phyloP scores from a whole-genome alignment of 2,329 filamentous ascomycete species.

The Albophoma yamanashiensis region DNA sequence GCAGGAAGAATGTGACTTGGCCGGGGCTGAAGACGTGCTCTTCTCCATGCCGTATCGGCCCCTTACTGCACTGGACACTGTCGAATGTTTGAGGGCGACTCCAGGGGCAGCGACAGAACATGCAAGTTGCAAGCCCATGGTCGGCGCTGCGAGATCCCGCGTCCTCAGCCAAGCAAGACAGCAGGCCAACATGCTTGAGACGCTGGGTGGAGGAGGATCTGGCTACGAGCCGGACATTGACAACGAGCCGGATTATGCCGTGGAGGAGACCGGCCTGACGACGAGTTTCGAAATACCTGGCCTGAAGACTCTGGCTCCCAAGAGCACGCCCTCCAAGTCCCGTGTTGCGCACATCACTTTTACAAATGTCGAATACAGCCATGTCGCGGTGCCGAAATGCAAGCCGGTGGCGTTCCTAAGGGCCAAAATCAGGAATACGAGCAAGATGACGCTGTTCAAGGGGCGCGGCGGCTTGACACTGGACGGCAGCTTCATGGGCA shows the following conservation, averaged over 20 bases:
- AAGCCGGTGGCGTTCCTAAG: conserved; percentile 45
- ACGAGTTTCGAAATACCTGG: conserved; percentile 46
- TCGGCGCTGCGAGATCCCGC: not conserved
- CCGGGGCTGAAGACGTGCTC: too few species aligned
- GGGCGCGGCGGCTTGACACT: conserved; percentile 43
- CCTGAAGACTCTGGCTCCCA: conserved; percentile 38
- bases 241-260: conserved; percentile 26
- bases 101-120: too few species aligned
- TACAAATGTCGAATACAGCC: conserved; percentile 34
- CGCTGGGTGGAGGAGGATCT: not conserved
- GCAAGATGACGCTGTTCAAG: conserved; percentile 38
- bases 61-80: too few species aligned
- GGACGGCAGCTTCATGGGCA: conserved; percentile 47
- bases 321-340: conserved; percentile 36
- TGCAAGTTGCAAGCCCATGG: not conserved
- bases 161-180: not conserved
- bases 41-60: too few species aligned
- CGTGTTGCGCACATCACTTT: conserved; percentile 42
- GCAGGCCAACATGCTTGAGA: not conserved
- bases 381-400: conserved; percentile 46
- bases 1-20: too few species aligned
- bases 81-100: too few species aligned
- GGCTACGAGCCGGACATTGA: not conserved
- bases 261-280: conserved; percentile 45
- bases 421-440: conserved; percentile 39